Evolutionary conservation across 768 basidiomycete species (phyloP).

Genomic region (Termitomyces sp.): DNA sequence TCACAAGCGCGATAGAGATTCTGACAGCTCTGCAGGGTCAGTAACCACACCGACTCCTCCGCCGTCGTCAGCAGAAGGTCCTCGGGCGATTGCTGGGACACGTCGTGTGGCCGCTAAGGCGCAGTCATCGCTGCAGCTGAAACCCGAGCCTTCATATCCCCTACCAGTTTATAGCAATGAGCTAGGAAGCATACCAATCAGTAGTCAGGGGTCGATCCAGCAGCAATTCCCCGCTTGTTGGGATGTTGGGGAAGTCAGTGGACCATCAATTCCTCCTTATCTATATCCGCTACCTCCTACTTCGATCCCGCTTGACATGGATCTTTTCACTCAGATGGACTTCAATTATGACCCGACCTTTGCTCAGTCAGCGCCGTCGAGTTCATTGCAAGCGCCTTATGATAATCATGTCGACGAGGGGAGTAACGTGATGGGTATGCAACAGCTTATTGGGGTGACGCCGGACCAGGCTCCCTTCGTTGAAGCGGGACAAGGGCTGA

Average conservation of each 20-base stretch:
- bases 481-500: background rate
- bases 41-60: slow-evolving; percentile 1
- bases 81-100: slow-evolving; percentile 31
- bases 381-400: background rate
- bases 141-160: slow-evolving; percentile 13
- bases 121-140: background rate
- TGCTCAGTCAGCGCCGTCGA: background rate
- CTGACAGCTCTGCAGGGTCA: slow-evolving; percentile 38
- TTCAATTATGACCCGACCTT: slow-evolving; percentile 3
- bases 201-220: slow-evolving; percentile 16
- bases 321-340: slow-evolving; percentile 21
- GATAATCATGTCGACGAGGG: background rate
- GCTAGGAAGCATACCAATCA: slow-evolving; percentile 45
- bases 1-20: slow-evolving; percentile 60
- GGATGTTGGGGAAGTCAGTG: background rate
- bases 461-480: background rate
- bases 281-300: background rate
- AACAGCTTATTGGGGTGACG: background rate
- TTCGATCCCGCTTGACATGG: slow-evolving; percentile 16
- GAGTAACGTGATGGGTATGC: background rate
- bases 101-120: slow-evolving; percentile 20
- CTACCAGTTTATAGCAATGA: slow-evolving; percentile 61
- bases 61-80: slow-evolving; percentile 9
- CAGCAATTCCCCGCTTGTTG: slow-evolving; percentile 3
- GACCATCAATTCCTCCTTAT: background rate